These are phyloP conservation scores for Suillus paluster DNA, from an alignment of 768 basidiomycete species.

Conservation along the genomic window DNA sequence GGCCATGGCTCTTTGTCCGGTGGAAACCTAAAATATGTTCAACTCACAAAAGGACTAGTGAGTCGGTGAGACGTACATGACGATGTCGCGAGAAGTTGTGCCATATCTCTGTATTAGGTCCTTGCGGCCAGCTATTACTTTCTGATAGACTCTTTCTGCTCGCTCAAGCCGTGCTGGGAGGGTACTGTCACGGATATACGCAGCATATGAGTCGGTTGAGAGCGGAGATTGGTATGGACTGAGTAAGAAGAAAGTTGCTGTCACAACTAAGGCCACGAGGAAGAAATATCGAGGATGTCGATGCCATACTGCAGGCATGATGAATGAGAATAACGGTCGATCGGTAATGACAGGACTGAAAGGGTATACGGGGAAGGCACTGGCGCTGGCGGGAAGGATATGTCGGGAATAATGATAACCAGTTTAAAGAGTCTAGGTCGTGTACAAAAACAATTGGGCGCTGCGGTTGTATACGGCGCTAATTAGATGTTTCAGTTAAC, in stretches of 20 bases:
- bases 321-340: not conserved
- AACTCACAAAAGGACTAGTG: conserved; percentile 9
- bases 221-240: conserved; percentile 37
- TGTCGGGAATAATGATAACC: conserved; percentile 19
- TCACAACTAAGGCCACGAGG: conserved; percentile 45
- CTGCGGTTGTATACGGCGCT: not conserved
- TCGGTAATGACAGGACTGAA: conserved; percentile 16
- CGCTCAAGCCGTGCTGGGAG: conserved; percentile 46
- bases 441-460: not conserved
- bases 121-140: conserved; percentile 44
- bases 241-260: conserved; percentile 53
- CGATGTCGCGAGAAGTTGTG: conserved; percentile 50
- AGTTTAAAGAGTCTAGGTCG: no score
- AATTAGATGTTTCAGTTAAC: not conserved
- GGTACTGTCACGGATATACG: conserved; percentile 35
- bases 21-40: conserved; percentile 49
- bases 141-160: conserved; percentile 51
- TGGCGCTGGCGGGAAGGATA: conserved; percentile 13
- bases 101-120: conserved; percentile 60
- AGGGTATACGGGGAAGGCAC: conserved; percentile 9
- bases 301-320: conserved; percentile 38
- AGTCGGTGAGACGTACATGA: conserved; percentile 41
- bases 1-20: conserved; percentile 57
- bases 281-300: conserved; percentile 60
- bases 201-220: conserved; percentile 25